Percentiles rank a stretch among this genome's conserved stretches.
Conservation (phyloP, 345 rosid genomes). For the Corymbia maculata region DNA sequence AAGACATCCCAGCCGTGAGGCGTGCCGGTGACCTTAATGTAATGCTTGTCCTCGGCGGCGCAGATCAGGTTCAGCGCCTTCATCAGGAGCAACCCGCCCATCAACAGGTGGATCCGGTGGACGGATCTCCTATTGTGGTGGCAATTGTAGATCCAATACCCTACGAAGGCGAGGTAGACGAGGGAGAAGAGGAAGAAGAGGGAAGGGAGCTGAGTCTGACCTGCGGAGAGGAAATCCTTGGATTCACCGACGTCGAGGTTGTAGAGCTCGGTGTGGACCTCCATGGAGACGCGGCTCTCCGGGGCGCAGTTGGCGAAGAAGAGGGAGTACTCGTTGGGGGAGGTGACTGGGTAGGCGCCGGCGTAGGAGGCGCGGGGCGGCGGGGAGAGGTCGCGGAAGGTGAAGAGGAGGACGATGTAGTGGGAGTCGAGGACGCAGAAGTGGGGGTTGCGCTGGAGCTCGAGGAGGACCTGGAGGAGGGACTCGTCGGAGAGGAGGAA, state of each 20-base stretch:
- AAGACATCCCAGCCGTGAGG: conserved; percentile 90
- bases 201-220: conserved; percentile 64
- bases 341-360: conserved; percentile 45
- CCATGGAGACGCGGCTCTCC: conserved; percentile 69
- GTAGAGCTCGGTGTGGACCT: conserved; percentile 55
- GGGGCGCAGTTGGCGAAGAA: conserved; percentile 84
- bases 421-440: conserved; percentile 81
- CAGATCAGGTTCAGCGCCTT: conserved; percentile 79
- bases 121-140: conserved; percentile 31
- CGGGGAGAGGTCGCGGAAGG: conserved; percentile 68
- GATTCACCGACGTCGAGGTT: conserved; percentile 33
- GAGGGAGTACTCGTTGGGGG: conserved; percentile 82
- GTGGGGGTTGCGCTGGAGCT: conserved; percentile 66
- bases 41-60: conserved; percentile 84
- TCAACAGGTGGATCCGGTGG: conserved; percentile 72
- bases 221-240: conserved; percentile 67
- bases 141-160: conserved; percentile 52
- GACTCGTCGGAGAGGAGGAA: conserved; percentile 87
- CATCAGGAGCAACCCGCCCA: conserved; percentile 59
- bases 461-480: conserved; percentile 72
- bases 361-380: conserved; percentile 67
- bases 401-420: conserved; percentile 47
- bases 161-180: conserved; percentile 38
- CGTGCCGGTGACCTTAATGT: conserved; percentile 73
- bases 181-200: conserved; percentile 42